A percentile compares a stretch with the other conserved stretches of the same genome.
These are phyloP conservation scores for Ormosia semicastrata DNA, from an alignment of 306 rosid species.

Conservation along the genomic window DNA sequence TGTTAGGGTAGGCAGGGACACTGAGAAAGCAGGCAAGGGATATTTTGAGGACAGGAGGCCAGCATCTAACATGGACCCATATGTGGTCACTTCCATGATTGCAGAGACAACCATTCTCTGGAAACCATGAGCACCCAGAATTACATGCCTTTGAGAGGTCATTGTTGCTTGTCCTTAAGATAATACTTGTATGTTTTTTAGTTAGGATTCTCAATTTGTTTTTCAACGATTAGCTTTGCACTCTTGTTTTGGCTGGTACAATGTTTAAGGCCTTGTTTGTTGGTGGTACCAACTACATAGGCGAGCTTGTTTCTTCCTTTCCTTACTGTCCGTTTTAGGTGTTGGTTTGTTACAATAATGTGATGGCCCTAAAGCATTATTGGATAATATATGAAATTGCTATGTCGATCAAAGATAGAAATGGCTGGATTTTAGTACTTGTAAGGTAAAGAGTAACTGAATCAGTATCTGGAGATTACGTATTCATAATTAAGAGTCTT, in stretches of 20 bases:
- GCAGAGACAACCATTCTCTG: slow-evolving; percentile 87
- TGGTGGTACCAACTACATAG: background rate
- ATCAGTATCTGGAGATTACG: no score
- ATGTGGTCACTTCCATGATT: slow-evolving; percentile 84
- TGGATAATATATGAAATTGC: background rate
- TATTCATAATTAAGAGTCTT: no score
- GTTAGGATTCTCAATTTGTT: background rate
- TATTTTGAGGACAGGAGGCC: slow-evolving; percentile 96
- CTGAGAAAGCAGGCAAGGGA: slow-evolving; percentile 88
- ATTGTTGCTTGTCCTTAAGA: background rate
- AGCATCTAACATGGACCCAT: slow-evolving; percentile 95
- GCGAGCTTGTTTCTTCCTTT: background rate
- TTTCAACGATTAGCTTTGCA: background rate
- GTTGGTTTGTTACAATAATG: background rate
- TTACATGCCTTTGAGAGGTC: background rate
- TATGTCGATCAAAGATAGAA: background rate
- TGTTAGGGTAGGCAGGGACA: slow-evolving; percentile 84
- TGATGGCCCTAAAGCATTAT: background rate
- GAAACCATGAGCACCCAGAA: slow-evolving; percentile 56
- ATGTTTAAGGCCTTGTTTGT: slow-evolving; percentile 10
- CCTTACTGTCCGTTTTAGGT: background rate
- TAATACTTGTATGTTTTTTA: background rate
- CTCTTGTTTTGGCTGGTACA: background rate
- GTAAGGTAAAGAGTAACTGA: no score
- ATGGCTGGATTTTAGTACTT: background rate